Conservation (phyloP, 225 moss, liverwort and hornwort species). For the Straminergon stramineum region DNA sequence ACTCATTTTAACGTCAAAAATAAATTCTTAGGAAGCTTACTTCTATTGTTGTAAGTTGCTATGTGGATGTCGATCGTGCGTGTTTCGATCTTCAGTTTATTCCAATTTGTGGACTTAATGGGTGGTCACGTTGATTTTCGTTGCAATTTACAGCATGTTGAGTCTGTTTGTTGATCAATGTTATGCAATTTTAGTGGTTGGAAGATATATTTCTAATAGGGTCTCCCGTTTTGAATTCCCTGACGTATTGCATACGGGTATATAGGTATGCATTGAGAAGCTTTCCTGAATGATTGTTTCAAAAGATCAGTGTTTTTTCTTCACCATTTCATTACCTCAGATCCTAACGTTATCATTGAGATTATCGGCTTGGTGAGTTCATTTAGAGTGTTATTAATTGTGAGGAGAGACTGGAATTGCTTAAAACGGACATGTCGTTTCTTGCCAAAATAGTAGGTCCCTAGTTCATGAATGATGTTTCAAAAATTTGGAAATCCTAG, state of each 20-base stretch:
- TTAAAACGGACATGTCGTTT: background rate
- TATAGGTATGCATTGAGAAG: background rate
- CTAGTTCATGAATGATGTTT: background rate
- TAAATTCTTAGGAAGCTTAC: background rate
- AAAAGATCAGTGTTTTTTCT: background rate
- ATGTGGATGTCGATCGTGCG: background rate
- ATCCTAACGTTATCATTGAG: background rate
- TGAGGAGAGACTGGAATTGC: background rate
- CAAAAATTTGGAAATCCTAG: background rate
- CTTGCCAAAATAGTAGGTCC: background rate
- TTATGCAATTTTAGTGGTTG: background rate
- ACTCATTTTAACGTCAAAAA: background rate
- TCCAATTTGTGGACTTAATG: background rate
- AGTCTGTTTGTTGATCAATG: background rate
- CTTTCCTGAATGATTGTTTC: background rate
- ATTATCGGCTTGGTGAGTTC: background rate
- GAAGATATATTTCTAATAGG: background rate
- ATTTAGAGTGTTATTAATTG: background rate
- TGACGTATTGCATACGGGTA: background rate
- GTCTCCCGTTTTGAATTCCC: background rate
- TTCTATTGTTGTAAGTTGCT: background rate
- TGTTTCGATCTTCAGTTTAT: background rate
- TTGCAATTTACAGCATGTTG: background rate
- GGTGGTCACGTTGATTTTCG: background rate
- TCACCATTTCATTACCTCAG: background rate